These are phyloP conservation scores for Leccinum griseonigrum DNA, from an alignment of 1,284 basidiomycete genomes.

Conservation along the genomic window DNA sequence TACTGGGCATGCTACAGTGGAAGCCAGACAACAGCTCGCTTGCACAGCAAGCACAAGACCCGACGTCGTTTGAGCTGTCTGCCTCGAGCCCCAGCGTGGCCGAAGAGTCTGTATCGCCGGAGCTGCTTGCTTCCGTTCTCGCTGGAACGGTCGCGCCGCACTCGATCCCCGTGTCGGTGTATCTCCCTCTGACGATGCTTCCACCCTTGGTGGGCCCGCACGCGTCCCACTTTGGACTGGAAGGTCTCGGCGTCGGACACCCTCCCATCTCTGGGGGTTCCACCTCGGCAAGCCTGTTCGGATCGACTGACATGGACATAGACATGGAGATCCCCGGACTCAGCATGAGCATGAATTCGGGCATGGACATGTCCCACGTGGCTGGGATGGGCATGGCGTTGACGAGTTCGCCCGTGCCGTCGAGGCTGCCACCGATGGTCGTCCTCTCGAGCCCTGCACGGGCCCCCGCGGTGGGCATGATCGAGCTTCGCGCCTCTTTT, in stretches of 20 bases:
- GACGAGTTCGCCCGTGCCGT: conserved; percentile 25
- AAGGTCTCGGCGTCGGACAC: conserved; percentile 26
- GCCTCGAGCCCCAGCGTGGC: conserved; percentile 46
- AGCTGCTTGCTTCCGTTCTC: conserved; percentile 30
- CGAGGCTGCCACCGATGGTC: conserved; percentile 27
- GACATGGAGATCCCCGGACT: conserved; percentile 35
- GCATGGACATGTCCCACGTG: conserved; percentile 28
- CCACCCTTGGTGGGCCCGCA: conserved; percentile 22
- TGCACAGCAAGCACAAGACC: conserved; percentile 5
- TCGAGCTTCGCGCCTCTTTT: conserved; percentile 32
- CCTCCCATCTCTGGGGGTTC: conserved; percentile 25
- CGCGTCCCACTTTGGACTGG: conserved; percentile 29
- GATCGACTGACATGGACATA: conserved; percentile 35
- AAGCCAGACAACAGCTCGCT: conserved; percentile 36
- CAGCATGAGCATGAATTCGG: conserved; percentile 35
- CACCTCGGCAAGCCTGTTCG: conserved; percentile 30
- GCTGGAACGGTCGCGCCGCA: conserved; percentile 30
- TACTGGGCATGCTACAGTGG: conserved; percentile 58
- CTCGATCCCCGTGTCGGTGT: conserved; percentile 34
- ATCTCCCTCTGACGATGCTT: conserved; percentile 28
- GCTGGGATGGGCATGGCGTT: conserved; percentile 26
- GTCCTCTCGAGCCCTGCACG: conserved; percentile 26
- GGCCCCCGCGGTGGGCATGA: conserved; percentile 14
- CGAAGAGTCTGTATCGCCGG: conserved; percentile 16
- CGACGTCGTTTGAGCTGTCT: conserved; percentile 23